Evolutionary conservation across 2,329 filamentous ascomycete species (phyloP).

Genomic region (Apiospora rasikravindrae): DNA sequence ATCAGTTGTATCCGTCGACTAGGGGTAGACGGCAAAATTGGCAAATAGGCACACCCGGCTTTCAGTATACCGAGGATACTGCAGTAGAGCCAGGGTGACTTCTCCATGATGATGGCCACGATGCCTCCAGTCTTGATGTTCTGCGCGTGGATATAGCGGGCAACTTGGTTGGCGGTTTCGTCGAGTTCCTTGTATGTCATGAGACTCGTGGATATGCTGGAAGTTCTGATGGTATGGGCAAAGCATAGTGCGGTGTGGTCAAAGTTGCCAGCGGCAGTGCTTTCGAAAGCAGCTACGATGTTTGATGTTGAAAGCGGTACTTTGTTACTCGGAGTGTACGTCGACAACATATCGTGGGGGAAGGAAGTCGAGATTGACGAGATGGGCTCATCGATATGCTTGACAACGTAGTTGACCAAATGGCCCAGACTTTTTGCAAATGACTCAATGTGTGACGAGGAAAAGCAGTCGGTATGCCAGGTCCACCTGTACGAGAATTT

Average conservation of each 20-base stretch:
- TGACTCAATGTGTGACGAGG: conserved; percentile 57
- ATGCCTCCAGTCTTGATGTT: conserved; percentile 59
- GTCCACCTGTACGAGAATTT: conserved; percentile 52
- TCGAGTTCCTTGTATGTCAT: conserved; percentile 73
- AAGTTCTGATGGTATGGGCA: conserved; percentile 51
- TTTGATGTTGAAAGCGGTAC: conserved; percentile 45
- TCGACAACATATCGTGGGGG: conserved; percentile 47
- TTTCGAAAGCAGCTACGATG: conserved; percentile 60
- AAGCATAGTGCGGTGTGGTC: conserved; percentile 69
- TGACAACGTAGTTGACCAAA: conserved; percentile 44
- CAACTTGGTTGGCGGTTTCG: conserved; percentile 65
- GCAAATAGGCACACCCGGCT: conserved; percentile 78
- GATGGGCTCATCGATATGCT: conserved; percentile 35
- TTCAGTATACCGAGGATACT: conserved; percentile 78
- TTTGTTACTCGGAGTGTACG: conserved; percentile 50
- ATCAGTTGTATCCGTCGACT: conserved; percentile 64
- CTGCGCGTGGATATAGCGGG: conserved; percentile 55
- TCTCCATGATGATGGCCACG: conserved; percentile 79
- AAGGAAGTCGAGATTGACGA: conserved; percentile 34
- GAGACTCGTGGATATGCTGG: conserved; percentile 41
- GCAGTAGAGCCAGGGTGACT: conserved; percentile 74
- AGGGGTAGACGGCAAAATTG: conserved; percentile 76
- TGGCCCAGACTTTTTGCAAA: conserved; percentile 67
- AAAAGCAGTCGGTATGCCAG: conserved; percentile 54
- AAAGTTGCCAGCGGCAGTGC: conserved; percentile 53